Conservation (phyloP, 495 filamentous ascomycete species). For the Arthonia radiata region DNA sequence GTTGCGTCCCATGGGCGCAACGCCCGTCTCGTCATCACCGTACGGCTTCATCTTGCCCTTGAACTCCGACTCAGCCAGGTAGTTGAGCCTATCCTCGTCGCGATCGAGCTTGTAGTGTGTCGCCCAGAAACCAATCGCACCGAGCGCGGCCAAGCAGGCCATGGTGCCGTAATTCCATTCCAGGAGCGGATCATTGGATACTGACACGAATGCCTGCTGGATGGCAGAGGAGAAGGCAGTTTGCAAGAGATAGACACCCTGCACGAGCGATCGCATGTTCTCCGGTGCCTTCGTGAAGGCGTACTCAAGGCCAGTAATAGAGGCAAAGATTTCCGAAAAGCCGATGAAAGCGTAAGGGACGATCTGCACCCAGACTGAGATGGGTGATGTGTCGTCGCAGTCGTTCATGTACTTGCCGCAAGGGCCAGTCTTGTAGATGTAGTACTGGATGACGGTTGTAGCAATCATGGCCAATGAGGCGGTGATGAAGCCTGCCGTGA, state of each 20-base stretch:
- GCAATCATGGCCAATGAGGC: constrained; percentile 41
- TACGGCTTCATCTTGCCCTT: no score
- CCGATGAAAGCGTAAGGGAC: constrained; percentile 39
- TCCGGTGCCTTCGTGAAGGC: constrained; percentile 58
- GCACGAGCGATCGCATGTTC: constrained; percentile 53
- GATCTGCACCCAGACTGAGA: constrained; percentile 40
- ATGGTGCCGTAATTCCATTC: constrained; percentile 37
- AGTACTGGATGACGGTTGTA: constrained; percentile 38
- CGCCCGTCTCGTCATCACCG: no score
- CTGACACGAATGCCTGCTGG: constrained; percentile 37
- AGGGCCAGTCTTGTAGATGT: constrained; percentile 38
- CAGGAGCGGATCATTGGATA: constrained; percentile 44
- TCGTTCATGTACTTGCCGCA: constrained; percentile 32
- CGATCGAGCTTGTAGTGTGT: constrained; percentile 31
- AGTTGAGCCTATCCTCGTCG: constrained; percentile 42
- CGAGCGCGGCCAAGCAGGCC: constrained; percentile 34
- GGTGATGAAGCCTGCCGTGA: constrained; percentile 43
- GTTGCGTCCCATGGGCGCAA: no score
- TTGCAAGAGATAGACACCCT: constrained; percentile 41
- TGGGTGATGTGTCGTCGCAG: constrained; percentile 15
- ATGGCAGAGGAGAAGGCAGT: constrained; percentile 44
- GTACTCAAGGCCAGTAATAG: constrained; percentile 41
- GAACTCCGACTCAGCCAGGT: no score
- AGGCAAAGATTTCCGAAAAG: constrained; percentile 51
- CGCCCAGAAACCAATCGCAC: constrained; percentile 35